Percentiles rank a stretch among this genome's conserved stretches.
phyloP scores from a whole-genome alignment of 2,329 filamentous ascomycete genomes.

The Sporothrix dimorphospora region DNA sequence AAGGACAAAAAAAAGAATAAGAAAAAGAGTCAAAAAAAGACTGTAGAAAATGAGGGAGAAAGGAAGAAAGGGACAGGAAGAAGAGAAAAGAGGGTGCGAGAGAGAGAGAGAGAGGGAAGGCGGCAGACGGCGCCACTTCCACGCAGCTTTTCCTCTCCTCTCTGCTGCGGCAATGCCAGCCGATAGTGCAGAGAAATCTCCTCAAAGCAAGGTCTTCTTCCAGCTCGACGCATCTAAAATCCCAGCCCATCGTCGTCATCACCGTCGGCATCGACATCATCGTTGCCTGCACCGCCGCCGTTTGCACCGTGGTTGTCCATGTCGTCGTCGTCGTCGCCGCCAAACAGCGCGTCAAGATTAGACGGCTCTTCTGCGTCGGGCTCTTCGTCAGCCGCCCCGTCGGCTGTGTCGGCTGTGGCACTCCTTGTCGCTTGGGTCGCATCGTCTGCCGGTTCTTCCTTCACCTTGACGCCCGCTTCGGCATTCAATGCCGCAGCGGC shows the following conservation, averaged over 20 bases:
- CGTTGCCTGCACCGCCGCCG: conserved; percentile 22
- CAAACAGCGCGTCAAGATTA: conserved; percentile 28
- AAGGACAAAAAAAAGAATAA: not conserved
- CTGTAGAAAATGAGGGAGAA: not conserved
- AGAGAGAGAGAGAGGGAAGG: not conserved
- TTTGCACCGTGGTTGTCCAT: not conserved
- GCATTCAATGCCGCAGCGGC: not conserved
- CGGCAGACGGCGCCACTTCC: not conserved
- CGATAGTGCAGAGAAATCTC: not conserved
- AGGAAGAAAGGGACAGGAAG: not conserved
- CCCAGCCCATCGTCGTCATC: conserved; percentile 18
- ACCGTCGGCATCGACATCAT: conserved; percentile 12
- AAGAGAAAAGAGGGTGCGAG: not conserved
- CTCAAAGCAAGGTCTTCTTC: too few relatives aligned
- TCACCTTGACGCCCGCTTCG: not conserved
- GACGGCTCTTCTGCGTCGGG: conserved; percentile 29
- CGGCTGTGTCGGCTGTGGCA: not conserved
- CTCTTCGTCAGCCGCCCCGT: conserved; percentile 19
- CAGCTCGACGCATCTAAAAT: not conserved
- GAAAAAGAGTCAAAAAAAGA: not conserved
- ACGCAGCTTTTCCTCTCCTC: not conserved
- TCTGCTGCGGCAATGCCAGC: too few relatives aligned
- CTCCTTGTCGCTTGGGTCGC: not conserved
- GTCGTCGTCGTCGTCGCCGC: conserved; percentile 26
- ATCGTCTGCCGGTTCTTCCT: conserved; percentile 2